Evolutionary conservation across 225 moss, liverwort and hornwort genomes (phyloP), one percentile per base, ranked within the genome.

Genomic region (Physcomitrium patens): DNA sequence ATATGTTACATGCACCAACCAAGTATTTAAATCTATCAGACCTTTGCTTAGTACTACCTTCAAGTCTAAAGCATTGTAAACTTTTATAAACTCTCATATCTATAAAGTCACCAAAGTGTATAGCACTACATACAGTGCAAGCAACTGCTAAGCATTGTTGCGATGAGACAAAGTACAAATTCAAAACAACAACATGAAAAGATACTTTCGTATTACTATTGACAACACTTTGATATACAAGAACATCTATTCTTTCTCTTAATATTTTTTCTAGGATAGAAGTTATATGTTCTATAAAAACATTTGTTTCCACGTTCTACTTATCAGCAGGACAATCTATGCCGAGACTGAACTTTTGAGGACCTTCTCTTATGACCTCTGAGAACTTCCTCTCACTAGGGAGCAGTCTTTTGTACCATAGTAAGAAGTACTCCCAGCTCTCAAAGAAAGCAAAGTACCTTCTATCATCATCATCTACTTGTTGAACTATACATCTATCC

Each of bases 401-500:
- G 0, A 11, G 31, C 10, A 68, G 6, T 1, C 7, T 52, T 1
- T 68, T 68, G 15, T 66, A 66, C 26, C 49, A 66, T 14, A 66
- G 1, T 14, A 49, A 15, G 6, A 49, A 48, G 1, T 66, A 66
- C 26, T 66, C 23, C 23, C 15, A 49, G 47, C 66, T 37, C 15
- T 66, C 49, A 48, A 48, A 48, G 12, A 66, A 48, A 0, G 49
- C 66, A 48, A 60, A 60, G 28, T 60, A 60, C 3, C 49, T 66
- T 16, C 49, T 49, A 26, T 66, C 49, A 18, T 66, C 66, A 8
- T 66, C 48, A 1, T 66, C 55, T n/a, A 54, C 53, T 69, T 13
- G 16, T 13, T 55, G 54, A 41, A 69, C 69, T 41, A 69, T 42
- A 6, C 69, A 69, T 22, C 19, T 69, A 1, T 69, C 69, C n/a